Evolutionary conservation across 2,329 filamentous ascomycete species (phyloP), one percentile per base, ranked within the genome.

Genomic region (Fonsecaea pedrosoi): DNA sequence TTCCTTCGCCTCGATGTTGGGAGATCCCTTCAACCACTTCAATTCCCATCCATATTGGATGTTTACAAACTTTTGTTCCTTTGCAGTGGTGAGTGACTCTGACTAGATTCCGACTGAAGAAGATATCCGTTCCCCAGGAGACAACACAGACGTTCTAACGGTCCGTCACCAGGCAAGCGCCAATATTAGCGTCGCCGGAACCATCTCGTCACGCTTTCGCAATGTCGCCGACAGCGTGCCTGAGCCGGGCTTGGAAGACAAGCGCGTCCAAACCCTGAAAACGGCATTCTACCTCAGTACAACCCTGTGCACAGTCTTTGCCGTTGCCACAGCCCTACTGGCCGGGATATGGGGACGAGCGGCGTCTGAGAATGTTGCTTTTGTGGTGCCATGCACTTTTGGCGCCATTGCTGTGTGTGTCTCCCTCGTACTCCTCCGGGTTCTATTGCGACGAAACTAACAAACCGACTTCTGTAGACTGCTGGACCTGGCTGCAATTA

Each of bases 21-120:
- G 5, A 18, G 45, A 37, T 4, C 42, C 58, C 0, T 60, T 54
- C 32, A 13, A 13, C n/a, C 42, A 60, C 35, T 54, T 60, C 58
- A 32, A 60, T 54, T 54, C 45, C 1, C 32, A 40, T n/a, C 58
- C 58, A 5, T 35, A 5, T 38, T 60, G 58, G 58, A 60, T 54
- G 42, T 60, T 60, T 7, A 54, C 50, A 15, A 37, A 2, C 35
- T 37, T 54, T 48, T 25, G 15, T 32, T 60, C 58, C 10, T 60
- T 53, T 54, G 42, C 15, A 54, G 32, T 38, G 21, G 58, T 54
- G 15, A 15, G n/a, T 40, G 25, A 12, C 5, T 25, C 8, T 10
- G 18, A 8, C 9, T 9, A 5, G 5, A 21, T 10, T 10, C 45
- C 4, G 12, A 4, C 21, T 25, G 18, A 5, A 6, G 18, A 10